These are phyloP conservation scores for Colletotrichum cordylinicola DNA, from an alignment of 2,329 filamentous ascomycete genomes.

Conservation along the genomic window DNA sequence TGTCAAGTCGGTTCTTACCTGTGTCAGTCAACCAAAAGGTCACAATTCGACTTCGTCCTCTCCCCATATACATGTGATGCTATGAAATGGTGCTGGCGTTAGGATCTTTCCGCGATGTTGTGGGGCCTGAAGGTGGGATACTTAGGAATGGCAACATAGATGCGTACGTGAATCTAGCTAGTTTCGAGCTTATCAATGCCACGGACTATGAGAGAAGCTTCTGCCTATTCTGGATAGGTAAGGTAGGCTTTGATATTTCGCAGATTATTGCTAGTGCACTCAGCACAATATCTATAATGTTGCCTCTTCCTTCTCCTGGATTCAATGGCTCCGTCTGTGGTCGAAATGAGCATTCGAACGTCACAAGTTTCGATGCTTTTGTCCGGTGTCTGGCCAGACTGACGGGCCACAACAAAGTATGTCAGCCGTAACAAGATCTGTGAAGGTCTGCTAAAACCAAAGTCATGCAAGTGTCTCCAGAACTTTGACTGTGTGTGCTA, in stretches of 20 bases:
- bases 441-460: neutral
- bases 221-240: neutral
- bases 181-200: conserved; percentile 38
- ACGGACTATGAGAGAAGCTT: neutral
- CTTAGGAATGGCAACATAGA: conserved; percentile 58
- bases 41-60: neutral
- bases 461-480: neutral
- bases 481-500: neutral
- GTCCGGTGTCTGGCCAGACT: no score
- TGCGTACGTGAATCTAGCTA: conserved; percentile 53
- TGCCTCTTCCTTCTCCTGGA: neutral
- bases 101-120: conserved; percentile 65
- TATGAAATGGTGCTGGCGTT: conserved; percentile 26
- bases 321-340: neutral
- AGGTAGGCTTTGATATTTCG: neutral
- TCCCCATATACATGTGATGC: neutral
- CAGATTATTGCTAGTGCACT: neutral
- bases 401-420: neutral
- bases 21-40: neutral
- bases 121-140: conserved; percentile 61
- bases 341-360: neutral
- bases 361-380: neutral
- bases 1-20: neutral
- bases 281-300: neutral
- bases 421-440: neutral